Evolutionary conservation across 192 early-diverging fungal species (phyloP), one percentile per base, ranked within the genome.

Genomic region (Backusella westeae): DNA sequence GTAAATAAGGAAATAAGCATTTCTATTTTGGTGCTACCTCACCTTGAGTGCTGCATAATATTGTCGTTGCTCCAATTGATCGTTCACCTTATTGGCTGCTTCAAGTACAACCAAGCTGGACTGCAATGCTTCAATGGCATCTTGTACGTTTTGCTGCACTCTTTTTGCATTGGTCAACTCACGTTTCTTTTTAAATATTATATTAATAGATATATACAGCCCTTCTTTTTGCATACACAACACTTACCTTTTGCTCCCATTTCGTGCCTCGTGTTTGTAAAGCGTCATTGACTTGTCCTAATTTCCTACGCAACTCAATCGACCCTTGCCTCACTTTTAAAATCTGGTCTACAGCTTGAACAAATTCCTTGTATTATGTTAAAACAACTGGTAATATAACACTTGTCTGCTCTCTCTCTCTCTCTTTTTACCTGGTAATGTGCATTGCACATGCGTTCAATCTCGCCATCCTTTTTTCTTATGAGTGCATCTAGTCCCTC

Each of bases 401-500:
- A 59, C 21, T 14, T 6, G 0, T 32, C 32, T 32, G 17, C 72
- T 81, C 36, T 19, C 23, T 8, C 0, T n/a, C 3, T 19, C 23
- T 8, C 0, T n/a, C 3, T 15, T 56, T 9, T 52, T 71, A 94
- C 96, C 87, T 98, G 94, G 82, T 97, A 97, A 82, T 99, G 94
- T 80, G 91, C 89, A 78, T 93, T 94, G 83, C 98, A 99, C 87
- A 99, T 94, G 72, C 94, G 91, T 86, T 98, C 97, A 75, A 99
- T 99, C 82, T 99, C 98, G 34, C 89, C 88, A 77, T 98, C 97
- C 77, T 99, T 99, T 67, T 89, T 89, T 69, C 90, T 85, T 29
- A 96, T 93, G 79, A 98, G 96, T 41, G 85, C 42, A 34, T 90
- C 86, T 15, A 99, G 87, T 68, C 95, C 93, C 39, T 97, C 93